These are phyloP conservation scores for Cryptococcus depauperatus DNA, from an alignment of 1,284 basidiomycete genomes.

Conservation along the genomic window DNA sequence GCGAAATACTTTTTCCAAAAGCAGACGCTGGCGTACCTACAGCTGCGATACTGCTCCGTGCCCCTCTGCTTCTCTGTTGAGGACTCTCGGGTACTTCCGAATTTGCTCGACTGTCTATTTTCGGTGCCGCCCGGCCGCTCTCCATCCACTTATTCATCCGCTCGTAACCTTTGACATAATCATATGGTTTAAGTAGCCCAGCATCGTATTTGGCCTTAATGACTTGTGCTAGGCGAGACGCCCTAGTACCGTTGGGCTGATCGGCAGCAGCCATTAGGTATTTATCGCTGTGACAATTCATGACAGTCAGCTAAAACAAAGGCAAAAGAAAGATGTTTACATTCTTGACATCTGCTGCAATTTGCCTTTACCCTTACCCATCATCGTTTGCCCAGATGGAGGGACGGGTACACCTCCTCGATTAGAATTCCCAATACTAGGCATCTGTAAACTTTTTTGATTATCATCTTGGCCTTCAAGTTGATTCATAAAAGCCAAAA, in stretches of 20 bases:
- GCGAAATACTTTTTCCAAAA: slow-evolving; percentile 52
- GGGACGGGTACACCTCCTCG: too few species aligned
- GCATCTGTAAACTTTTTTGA: neutral
- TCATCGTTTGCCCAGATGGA: neutral
- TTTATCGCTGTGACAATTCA: slow-evolving; percentile 54
- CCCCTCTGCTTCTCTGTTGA: slow-evolving; percentile 8
- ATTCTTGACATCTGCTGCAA: slow-evolving; percentile 23
- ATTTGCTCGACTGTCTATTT: slow-evolving; percentile 20
- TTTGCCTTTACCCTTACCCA: slow-evolving; percentile 24
- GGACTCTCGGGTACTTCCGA: slow-evolving; percentile 14
- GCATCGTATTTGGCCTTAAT: slow-evolving; percentile 97
- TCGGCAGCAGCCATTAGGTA: slow-evolving; percentile 93
- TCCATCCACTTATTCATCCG: slow-evolving; percentile 92
- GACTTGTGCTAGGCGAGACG: slow-evolving; percentile 82
- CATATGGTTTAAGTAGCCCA: slow-evolving; percentile 86
- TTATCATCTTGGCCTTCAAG: slow-evolving; percentile 1
- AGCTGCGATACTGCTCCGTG: slow-evolving; percentile 5
- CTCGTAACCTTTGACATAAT: slow-evolving; percentile 91
- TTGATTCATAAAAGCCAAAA: slow-evolving; percentile 21
- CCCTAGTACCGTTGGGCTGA: slow-evolving; percentile 81
- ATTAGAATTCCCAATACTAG: neutral
- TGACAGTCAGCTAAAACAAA: neutral
- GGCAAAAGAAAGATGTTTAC: slow-evolving; percentile 12
- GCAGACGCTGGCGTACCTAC: slow-evolving; percentile 15
- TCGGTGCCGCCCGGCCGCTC: slow-evolving; percentile 44